Base-by-base conservation (phyloP, 2,329 filamentous ascomycete genomes). In the Rasamsonia emersonii region DNA sequence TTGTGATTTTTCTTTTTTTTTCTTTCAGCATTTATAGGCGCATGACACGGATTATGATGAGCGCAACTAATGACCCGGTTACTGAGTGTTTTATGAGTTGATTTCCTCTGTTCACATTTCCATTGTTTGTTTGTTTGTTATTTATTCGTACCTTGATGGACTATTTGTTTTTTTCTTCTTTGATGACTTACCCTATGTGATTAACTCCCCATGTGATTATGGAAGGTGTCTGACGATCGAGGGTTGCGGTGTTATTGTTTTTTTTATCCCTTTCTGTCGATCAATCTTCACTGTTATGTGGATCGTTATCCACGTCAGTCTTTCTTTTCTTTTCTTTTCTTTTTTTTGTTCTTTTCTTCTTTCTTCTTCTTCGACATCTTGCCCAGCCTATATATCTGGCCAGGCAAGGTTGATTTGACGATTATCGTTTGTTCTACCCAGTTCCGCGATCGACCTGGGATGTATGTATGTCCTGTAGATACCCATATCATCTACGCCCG, bases 391-490 rank as follows among this genome's bases (percentile, higher is more conserved):
- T n/a, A n/a, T 35, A 16, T 28, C n/a, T n/a, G n/a, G n/a, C n/a
- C n/a, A n/a, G n/a, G n/a, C n/a, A n/a, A n/a, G n/a, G n/a, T n/a
- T n/a, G n/a, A n/a, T n/a, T n/a, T n/a, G n/a, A n/a, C n/a, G n/a
- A n/a, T n/a, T n/a, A n/a, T n/a, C n/a, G n/a, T n/a, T n/a, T n/a
- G n/a, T n/a, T n/a, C n/a, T n/a, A n/a, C n/a, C n/a, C n/a, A n/a
- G n/a, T n/a, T n/a, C n/a, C n/a, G n/a, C 11, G n/a, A 24, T 33
- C 27, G 17, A 7, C 16, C 10, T 9, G 18, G 7, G n/a, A 18
- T 36, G 31, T 38, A 31, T 34, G 27, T 26, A 28, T 38, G 31
- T 38, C 33, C 30, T 38, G 35, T 38, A 38, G 35, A 38, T 38
- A 38, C 35, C 31, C 31, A 30, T 30, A 30, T 17, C n/a, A 30